Base-by-base conservation (phyloP, 176 grass and related monocot species). In the Musa acuminata region DNA sequence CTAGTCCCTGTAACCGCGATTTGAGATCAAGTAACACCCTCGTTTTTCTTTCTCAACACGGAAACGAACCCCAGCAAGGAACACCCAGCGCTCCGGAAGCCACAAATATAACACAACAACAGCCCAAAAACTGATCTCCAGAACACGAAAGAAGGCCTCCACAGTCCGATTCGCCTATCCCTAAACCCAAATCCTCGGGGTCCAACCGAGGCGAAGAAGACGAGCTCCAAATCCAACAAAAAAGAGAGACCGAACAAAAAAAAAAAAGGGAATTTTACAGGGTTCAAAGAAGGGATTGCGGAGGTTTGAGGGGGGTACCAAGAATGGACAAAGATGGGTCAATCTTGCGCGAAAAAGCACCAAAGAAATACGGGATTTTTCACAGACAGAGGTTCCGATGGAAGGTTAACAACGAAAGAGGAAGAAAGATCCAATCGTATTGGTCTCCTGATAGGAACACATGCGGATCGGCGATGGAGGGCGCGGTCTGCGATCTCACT, bases 211-310 rank as follows among this genome's bases (percentile, higher is more conserved):
- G 67, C 67, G 2, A 9, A n/a, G 17, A 19, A 20, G 67, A 7
- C 17, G 27, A 70, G 67, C 35, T 51, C 67, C 16, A 49, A 70
- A 70, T 70, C 43, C 14, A 43, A 43, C 14, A 43, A 43, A 43
- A 5, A 43, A 43, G 35, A 43, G 35, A 43, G 35, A 43, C 35
- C 4, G 14, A 6, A 17, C 14, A 59, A 69, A 69, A 4, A 21
- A 24, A 24, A 43, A 17, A 12, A 16, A 50, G 7, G 67, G 67
- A 70, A 70, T 50, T 51, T 70, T 50, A 4, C 16, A 70, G 67
- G 43, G 67, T 70, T 70, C 75, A 49, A 22, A 51, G 24, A 59
- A 57, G 72, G 72, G 72, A 74, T 74, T 35, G 2, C 21, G 49
- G 23, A 10, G 52, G 13, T 22, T 8, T 11, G 17, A 24, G 3